phyloP scores from a whole-genome alignment of 2,329 filamentous ascomycete genomes.

The Colletotrichum sp. region DNA sequence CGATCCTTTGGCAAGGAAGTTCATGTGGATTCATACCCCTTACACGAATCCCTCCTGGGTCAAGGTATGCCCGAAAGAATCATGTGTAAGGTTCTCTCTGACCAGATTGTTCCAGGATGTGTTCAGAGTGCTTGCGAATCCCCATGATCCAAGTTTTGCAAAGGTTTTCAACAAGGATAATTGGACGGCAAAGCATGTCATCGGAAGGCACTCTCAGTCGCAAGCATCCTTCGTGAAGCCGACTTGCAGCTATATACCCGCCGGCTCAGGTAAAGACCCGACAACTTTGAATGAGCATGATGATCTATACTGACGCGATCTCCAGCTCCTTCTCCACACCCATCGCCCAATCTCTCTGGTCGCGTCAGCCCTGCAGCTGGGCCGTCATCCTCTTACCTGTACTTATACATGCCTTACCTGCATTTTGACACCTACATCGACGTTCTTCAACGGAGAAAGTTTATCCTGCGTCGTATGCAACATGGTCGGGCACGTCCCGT shows the following conservation, averaged over 20 bases:
- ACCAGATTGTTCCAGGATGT: background rate
- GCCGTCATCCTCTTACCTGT: constrained; percentile 39
- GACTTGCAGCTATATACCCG: constrained; percentile 50
- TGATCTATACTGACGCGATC: accelerated
- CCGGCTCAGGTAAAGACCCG: constrained; percentile 4
- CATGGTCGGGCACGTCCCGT: constrained; percentile 63
- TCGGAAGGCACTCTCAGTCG: constrained; percentile 52
- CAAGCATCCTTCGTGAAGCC: constrained; percentile 56
- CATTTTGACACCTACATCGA: constrained; percentile 69
- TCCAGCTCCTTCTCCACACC: constrained; percentile 42
- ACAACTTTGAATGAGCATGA: background rate
- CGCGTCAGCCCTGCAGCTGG: constrained; percentile 12
- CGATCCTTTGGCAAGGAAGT: constrained; percentile 45
- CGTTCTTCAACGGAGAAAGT: constrained; percentile 58
- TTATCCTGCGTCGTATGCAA: constrained; percentile 55
- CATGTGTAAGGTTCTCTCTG: background rate
- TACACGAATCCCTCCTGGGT: constrained; percentile 65
- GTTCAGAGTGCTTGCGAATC: background rate
- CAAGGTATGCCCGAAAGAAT: constrained; percentile 42
- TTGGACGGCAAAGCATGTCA: constrained; percentile 53
- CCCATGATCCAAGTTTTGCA: constrained; percentile 25
- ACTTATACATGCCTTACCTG: constrained; percentile 62
- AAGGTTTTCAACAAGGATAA: constrained; percentile 50
- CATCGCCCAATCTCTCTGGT: constrained; percentile 20
- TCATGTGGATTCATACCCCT: constrained; percentile 63